Base-by-base conservation (phyloP, 2,329 filamentous ascomycete species). In the Alternaria sp. region DNA sequence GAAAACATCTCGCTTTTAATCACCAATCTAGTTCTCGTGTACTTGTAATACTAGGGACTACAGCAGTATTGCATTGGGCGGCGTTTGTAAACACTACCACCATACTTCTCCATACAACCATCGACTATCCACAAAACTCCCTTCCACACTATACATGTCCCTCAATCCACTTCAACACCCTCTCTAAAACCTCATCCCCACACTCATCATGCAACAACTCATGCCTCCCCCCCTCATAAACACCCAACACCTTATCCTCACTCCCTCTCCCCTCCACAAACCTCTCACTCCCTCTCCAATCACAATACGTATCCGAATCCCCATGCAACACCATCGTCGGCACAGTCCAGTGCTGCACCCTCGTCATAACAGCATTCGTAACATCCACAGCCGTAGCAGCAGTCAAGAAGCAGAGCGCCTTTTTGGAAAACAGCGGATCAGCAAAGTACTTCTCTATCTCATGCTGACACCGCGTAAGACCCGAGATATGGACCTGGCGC, bases 191-290 rank as follows among this genome's bases (percentile, higher is more conserved):
- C 13, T 50, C 41, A 17, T 56, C 41, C 24, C 57, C 53, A n/a
- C 50, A 48, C 21, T 51, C 31, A 36, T 56, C 57, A 52, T 56
- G 53, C 24, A 60, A 44, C 28, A 60, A 37, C 36, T 60, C 57
- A 41, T 60, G 57, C 29, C 57, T 39, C 8, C 52, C 57, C n/a
- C 51, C 53, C 13, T 8, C 41, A 50, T 56, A 56, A 10, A 56
- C 41, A 14, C 40, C 33, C 14, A 60, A 45, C 6, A 14, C 33
- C 36, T 53, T 60, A 31, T 56, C 53, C 37, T 24, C 14, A 3
- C 31, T 51, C n/a, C 14, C 23, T 26, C 56, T 60, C 13, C 24
- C 45, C 6, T 24, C 11, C 2, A 56, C 48, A 41, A 56, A 53
- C 42, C 41, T 49, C 37, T 56, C 40, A 31, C 57, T 60, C 2